Evolutionary conservation across 1,284 basidiomycete species (phyloP), one percentile per base, ranked within the genome.

Genomic region (Heimioporus retisporus): DNA sequence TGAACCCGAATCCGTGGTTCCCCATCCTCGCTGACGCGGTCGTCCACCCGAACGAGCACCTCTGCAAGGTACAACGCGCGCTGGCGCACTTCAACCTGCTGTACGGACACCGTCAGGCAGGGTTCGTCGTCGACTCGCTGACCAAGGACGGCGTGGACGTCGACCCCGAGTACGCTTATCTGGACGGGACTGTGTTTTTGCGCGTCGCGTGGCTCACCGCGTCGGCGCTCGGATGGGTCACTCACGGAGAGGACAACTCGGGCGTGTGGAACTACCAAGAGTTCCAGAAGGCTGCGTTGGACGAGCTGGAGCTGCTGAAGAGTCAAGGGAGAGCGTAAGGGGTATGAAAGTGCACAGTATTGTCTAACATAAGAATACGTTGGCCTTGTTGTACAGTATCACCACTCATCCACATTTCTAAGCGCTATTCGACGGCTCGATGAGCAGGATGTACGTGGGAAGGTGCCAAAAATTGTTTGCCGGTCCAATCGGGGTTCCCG

Each of bases 111-210:
- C 75, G 81, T 13, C 68, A 76, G 6, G 66, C 80, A 2, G 85
- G 85, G 4, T 74, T 81, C 42, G 77, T 82, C 54, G 70, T 71
- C 55, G 76, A 69, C 2, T 69, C 69, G 6, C 59, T 77, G 21
- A 57, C 54, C 50, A 69, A 69, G 35, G 75, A 77, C 14, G 67
- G 65, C 2, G 63, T 78, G 19, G 61, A 70, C 0, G 77, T 78
- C 25, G 55, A 77, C 31, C 66, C 70, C 6, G 69, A 76, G 43
- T 79, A 73, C 48, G 87, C 87, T 31, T 73, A 75, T 44, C 70
- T 92, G 40, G 90, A 92, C 69, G 90, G 91, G 8, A 85, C 84
- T 18, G 70, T 92, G 61, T 92, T 92, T 71, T 68, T 89, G 35
- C 79, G 88, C 43, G 79, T 82, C 3, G 89, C 88, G 2, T 83